A percentile compares a stretch with the other conserved stretches of the same genome.
Evolutionary conservation across 139 green algal species (phyloP).

Genomic region (Chlamydomonas eustigma): DNA sequence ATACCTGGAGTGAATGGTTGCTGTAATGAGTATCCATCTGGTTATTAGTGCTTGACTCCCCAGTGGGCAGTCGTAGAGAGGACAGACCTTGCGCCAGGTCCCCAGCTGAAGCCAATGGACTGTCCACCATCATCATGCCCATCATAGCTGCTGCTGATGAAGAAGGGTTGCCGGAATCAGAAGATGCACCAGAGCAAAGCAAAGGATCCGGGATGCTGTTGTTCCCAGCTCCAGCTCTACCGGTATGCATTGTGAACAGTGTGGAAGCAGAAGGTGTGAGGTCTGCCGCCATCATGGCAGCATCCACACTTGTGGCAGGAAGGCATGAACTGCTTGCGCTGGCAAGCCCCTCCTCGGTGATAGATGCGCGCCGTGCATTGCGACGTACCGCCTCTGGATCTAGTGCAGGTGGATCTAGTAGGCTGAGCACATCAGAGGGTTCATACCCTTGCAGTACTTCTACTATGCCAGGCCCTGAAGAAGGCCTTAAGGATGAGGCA

Average conservation of each 20-base stretch:
- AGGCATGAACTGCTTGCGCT: not conserved
- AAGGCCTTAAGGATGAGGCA: conserved; percentile 10
- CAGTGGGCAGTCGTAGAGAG: not conserved
- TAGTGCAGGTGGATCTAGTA: conserved; percentile 34
- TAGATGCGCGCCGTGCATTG: conserved; percentile 35
- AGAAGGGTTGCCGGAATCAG: not conserved
- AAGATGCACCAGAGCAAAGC: too few relatives aligned
- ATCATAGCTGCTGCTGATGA: not conserved
- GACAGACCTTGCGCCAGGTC: not conserved
- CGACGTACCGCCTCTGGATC: conserved; percentile 30
- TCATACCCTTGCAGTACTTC: conserved; percentile 20
- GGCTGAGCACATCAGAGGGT: conserved; percentile 7
- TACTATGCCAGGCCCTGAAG: not conserved
- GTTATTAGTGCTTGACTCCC: not conserved
- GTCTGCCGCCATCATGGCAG: not conserved
- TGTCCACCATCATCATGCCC: not conserved
- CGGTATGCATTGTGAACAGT: not conserved
- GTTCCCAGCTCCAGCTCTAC: not conserved
- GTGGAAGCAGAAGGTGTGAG: not conserved
- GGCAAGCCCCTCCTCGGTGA: conserved; percentile 27
- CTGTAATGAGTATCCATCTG: not conserved
- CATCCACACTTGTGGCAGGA: not conserved
- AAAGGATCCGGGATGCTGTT: too few relatives aligned
- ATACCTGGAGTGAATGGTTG: not conserved
- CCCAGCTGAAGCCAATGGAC: too few relatives aligned